Conservation (phyloP, 176 grass and related monocot species). For the Typha latifolia region DNA sequence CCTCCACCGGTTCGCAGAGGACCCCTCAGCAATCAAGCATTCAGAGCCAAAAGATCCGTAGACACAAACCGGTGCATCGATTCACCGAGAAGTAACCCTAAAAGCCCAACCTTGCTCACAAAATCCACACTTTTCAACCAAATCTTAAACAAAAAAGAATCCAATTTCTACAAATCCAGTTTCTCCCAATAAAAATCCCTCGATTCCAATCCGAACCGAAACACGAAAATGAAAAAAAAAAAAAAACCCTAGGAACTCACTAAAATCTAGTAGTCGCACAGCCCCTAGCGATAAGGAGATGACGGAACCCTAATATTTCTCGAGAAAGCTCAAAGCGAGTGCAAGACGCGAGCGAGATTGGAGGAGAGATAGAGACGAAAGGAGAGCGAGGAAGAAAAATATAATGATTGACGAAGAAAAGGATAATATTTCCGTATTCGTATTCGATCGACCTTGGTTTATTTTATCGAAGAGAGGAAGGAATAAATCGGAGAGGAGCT, state of each 20-base stretch:
- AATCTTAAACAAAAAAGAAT: background rate
- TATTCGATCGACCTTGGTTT: background rate
- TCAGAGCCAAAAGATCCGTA: background rate
- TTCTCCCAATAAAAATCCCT: background rate
- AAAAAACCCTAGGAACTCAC: background rate
- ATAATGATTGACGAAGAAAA: background rate
- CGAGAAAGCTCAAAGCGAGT: background rate
- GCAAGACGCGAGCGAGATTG: no score
- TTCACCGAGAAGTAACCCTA: background rate
- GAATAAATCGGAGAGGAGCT: conserved; percentile 1
- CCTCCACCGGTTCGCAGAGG: conserved; percentile 7
- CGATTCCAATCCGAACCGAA: no score
- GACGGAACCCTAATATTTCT: conserved; percentile 1
- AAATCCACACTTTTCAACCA: background rate
- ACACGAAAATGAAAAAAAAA: background rate
- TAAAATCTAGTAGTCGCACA: background rate
- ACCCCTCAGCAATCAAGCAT: conserved; percentile 5
- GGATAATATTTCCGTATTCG: background rate
- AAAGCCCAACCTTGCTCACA: background rate
- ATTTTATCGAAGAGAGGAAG: background rate
- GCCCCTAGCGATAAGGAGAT: background rate
- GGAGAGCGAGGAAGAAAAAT: background rate
- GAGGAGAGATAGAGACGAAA: background rate
- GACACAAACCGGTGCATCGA: background rate
- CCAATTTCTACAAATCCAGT: background rate